These are phyloP conservation scores for Botryosphaeria dothidea DNA, from an alignment of 2,329 filamentous ascomycete species.

Conservation along the genomic window DNA sequence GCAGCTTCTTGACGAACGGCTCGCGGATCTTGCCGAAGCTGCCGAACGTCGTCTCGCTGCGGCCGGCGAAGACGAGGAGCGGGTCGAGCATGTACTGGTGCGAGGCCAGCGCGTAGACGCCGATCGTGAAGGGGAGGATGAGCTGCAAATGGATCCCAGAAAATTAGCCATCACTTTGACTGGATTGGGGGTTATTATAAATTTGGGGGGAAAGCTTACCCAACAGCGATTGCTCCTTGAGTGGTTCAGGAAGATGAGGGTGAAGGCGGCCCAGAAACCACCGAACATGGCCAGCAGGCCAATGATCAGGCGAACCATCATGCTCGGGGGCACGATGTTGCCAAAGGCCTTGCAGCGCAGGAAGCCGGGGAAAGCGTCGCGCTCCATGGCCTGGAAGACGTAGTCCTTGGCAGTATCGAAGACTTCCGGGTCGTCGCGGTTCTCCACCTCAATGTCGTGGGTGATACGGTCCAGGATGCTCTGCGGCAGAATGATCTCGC, in stretches of 20 bases:
- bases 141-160: conserved; percentile 47
- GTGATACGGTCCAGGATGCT: conserved; percentile 86
- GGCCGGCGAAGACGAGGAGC: conserved; percentile 81
- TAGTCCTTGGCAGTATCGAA: conserved; percentile 99
- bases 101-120: conserved; percentile 82
- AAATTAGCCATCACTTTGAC: too few relatives aligned
- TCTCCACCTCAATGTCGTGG: conserved; percentile 82
- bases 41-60: conserved; percentile 96
- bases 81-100: conserved; percentile 97
- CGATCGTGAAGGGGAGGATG: conserved; percentile 88
- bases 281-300: conserved; percentile 86
- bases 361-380: conserved; percentile 98
- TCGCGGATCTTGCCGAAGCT: conserved; percentile 86
- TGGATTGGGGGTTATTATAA: too few relatives aligned
- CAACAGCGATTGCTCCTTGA: conserved; percentile 74
- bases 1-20: conserved; percentile 83
- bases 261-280: conserved; percentile 90
- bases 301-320: conserved; percentile 80
- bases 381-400: conserved; percentile 99
- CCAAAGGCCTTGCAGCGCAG: conserved; percentile 92
- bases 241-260: conserved; percentile 87
- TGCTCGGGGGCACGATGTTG: conserved; percentile 88
- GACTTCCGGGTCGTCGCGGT: conserved; percentile 92
- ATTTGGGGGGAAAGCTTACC: conserved; percentile 58
- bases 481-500: conserved; percentile 91